Percentiles rank a stretch among this genome's conserved stretches.
phyloP scores from a whole-genome alignment of 2,329 filamentous ascomycete species.

The Paecilomyces niveus region DNA sequence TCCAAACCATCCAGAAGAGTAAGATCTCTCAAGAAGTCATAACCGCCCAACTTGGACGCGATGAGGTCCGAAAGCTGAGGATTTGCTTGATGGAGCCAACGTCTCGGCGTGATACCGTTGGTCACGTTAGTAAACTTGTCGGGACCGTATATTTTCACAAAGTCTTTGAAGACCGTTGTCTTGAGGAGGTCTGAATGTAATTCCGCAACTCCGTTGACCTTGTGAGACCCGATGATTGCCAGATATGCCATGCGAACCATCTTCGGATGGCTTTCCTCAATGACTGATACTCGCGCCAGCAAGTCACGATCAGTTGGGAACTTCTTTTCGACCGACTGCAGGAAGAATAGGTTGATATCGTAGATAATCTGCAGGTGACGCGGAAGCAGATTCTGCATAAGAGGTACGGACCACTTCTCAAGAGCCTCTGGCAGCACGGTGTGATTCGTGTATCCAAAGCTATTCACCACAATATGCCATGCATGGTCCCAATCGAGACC shows the following conservation, averaged over 20 bases:
- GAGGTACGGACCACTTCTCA: conserved; percentile 95
- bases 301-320: conserved; percentile 89
- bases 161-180: conserved; percentile 99
- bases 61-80: conserved; percentile 87
- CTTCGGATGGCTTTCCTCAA: conserved; percentile 93
- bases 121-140: conserved; percentile 99
- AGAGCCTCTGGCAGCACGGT: conserved; percentile 93
- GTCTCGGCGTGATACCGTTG: conserved; percentile 90
- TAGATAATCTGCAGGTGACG: conserved; percentile 96
- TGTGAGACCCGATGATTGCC: conserved; percentile 94
- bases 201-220: conserved; percentile 97
- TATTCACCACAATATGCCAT: conserved; percentile 71
- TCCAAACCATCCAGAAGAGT: conserved; percentile 82
- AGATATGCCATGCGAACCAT: conserved; percentile 97
- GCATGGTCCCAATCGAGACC: conserved; percentile 89
- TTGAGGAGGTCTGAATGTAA: conserved; percentile 96
- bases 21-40: conserved; percentile 84
- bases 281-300: conserved; percentile 83
- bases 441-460: conserved; percentile 97
- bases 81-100: conserved; percentile 97
- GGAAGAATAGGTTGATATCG: conserved; percentile 92
- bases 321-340: conserved; percentile 80
- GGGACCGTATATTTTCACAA: conserved; percentile 86
- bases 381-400: conserved; percentile 87
- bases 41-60: conserved; percentile 74